Evolutionary conservation across 495 filamentous ascomycete species (phyloP).

Genomic region (Neurospora sp.): DNA sequence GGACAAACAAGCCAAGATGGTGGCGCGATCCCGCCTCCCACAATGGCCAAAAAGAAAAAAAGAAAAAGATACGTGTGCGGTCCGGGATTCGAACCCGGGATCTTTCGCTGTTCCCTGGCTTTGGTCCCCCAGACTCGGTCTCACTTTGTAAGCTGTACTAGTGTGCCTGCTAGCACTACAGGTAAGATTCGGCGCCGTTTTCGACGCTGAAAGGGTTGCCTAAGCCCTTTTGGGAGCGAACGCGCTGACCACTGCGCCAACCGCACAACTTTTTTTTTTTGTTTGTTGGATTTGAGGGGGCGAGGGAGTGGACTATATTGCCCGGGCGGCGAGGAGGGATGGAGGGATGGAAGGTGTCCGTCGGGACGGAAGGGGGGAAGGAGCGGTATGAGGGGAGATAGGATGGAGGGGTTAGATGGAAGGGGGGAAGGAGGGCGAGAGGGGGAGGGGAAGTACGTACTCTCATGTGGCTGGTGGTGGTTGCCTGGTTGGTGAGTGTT

Average conservation of each 20-base stretch:
- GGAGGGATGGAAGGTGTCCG: neutral
- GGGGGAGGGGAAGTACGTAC: neutral
- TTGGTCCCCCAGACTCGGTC: too few relatives aligned
- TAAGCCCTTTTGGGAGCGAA: neutral
- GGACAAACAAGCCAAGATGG: too few relatives aligned
- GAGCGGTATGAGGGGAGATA: neutral
- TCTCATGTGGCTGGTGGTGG: neutral
- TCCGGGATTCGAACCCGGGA: neutral
- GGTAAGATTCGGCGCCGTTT: neutral
- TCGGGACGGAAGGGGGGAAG: neutral
- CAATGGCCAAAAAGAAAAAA: neutral
- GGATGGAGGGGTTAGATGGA: neutral
- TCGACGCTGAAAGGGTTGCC: neutral
- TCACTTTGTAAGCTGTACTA: too few relatives aligned
- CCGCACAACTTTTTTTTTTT: neutral
- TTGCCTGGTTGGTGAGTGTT: neutral
- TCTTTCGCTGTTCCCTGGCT: neutral
- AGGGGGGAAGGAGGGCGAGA: neutral
- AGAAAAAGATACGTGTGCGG: neutral
- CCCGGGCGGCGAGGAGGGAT: neutral
- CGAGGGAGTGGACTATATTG: neutral
- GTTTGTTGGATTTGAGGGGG: neutral
- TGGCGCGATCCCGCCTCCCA: too few relatives aligned
- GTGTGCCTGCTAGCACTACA: neutral
- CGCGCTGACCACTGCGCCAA: neutral